These are phyloP conservation scores for Aspergillus floridensis DNA, from an alignment of 2,329 filamentous ascomycete species.

Conservation along the genomic window DNA sequence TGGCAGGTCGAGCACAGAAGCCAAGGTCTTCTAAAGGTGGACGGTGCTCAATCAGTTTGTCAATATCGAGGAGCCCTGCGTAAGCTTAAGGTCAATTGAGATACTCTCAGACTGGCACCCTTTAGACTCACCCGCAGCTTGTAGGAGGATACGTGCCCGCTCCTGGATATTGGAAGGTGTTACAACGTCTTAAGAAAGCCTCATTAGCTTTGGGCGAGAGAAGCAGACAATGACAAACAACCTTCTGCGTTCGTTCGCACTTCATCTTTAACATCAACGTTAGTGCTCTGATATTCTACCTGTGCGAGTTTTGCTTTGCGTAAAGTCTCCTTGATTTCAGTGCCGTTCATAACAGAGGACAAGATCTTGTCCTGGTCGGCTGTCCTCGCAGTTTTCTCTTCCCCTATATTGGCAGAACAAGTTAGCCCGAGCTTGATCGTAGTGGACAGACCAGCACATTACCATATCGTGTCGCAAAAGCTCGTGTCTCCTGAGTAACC, in stretches of 20 bases:
- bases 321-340: no score
- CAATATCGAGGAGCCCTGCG: conserved; percentile 35
- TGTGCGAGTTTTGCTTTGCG: no score
- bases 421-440: conserved; percentile 9
- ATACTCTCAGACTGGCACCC: conserved; percentile 28
- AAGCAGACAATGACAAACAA: no score
- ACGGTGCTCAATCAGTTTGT: conserved; percentile 40
- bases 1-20: conserved; percentile 13
- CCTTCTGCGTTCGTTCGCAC: no score
- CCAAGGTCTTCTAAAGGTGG: conserved; percentile 17
- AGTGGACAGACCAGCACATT: neutral
- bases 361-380: no score
- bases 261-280: no score
- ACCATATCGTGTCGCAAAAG: conserved; percentile 25
- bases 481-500: conserved; percentile 31
- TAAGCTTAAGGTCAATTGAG: no score
- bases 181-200: conserved; percentile 23
- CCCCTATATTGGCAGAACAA: neutral
- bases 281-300: no score
- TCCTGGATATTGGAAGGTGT: no score
- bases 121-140: conserved; percentile 9
- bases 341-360: no score
- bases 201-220: neutral
- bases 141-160: no score
- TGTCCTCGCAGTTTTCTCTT: neutral